Conservation (phyloP, 495 filamentous ascomycete species). For the Talaromyces stipitatus region DNA sequence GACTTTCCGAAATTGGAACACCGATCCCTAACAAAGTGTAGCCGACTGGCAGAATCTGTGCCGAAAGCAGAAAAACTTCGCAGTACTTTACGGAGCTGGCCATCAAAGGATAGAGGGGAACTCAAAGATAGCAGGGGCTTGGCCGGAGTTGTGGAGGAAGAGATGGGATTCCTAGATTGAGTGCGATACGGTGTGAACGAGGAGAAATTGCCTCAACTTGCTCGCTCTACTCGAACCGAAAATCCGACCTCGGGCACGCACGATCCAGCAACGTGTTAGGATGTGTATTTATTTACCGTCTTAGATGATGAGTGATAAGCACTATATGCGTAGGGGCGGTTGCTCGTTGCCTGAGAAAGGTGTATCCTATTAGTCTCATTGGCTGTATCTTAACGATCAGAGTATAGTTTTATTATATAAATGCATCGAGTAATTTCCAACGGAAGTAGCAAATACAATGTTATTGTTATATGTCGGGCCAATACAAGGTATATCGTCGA, state of each 20-base stretch:
- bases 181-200: not conserved
- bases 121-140: constrained; percentile 30
- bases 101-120: constrained; percentile 34
- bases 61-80: constrained; percentile 33
- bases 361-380: too few species aligned
- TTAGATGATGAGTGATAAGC: too few species aligned
- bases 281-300: too few species aligned
- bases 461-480: not conserved
- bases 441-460: not conserved
- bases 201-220: not conserved
- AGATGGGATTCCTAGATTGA: constrained; percentile 51
- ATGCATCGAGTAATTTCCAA: not conserved
- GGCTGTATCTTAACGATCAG: not conserved
- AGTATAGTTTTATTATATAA: not conserved
- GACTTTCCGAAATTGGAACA: not conserved
- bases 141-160: constrained; percentile 46
- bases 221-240: not conserved
- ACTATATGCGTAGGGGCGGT: too few species aligned
- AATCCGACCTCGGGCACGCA: not conserved
- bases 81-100: constrained; percentile 34
- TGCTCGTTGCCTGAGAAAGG: too few species aligned
- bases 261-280: not conserved
- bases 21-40: not conserved
- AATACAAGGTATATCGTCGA: not conserved
- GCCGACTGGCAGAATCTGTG: constrained; percentile 35